Conservation (phyloP, 73 alveolate species). For the Paramecium caudatum region DNA sequence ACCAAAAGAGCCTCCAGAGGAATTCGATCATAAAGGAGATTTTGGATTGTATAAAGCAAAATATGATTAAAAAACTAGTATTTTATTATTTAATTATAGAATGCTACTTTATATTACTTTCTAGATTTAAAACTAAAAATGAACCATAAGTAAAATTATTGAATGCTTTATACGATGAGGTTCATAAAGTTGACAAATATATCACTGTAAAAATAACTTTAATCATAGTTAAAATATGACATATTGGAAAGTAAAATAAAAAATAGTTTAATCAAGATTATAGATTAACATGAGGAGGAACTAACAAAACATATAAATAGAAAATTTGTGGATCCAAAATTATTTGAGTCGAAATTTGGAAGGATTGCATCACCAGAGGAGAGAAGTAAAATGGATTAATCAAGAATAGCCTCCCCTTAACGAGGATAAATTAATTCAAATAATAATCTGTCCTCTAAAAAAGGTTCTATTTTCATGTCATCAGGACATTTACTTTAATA, state of each 20-base stretch:
- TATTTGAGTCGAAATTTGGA: not conserved
- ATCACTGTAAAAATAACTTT: not conserved
- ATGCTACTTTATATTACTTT: not conserved
- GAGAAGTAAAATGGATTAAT: not conserved
- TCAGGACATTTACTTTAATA: not conserved
- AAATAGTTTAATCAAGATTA: not conserved
- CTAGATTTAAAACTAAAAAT: slow-evolving; percentile 21
- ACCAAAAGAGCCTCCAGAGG: slow-evolving; percentile 52
- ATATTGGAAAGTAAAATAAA: not conserved
- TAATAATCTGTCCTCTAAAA: slow-evolving; percentile 14
- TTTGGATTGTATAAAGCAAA: slow-evolving; percentile 38
- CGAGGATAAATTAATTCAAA: not conserved
- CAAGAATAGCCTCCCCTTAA: not conserved
- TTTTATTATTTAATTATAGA: not conserved
- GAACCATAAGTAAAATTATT: not conserved
- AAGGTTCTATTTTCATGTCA: not conserved
- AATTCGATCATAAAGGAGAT: not conserved
- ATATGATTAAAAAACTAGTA: slow-evolving; percentile 55
- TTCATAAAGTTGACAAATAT: not conserved
- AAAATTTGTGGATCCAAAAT: not conserved
- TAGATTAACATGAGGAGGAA: not conserved
- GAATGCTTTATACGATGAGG: not conserved
- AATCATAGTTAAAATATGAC: not conserved
- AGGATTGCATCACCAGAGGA: not conserved
- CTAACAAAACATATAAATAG: not conserved